These are phyloP conservation scores for Tolypocladium nubicola DNA, from an alignment of 2,329 filamentous ascomycete species.

Conservation along the genomic window DNA sequence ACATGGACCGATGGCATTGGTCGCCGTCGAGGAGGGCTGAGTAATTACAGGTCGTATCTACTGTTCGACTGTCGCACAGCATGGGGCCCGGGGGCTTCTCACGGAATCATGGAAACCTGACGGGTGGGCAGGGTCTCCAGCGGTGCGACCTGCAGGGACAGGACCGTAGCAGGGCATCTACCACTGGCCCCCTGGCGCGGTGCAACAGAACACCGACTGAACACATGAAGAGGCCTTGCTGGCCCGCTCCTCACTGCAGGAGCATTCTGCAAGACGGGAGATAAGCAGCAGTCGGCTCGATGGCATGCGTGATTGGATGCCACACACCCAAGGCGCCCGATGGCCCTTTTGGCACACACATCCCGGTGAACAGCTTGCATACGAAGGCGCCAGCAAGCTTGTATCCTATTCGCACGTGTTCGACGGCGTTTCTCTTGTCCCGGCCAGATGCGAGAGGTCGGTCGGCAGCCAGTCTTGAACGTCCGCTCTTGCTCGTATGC, in stretches of 20 bases:
- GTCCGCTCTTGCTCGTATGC: background rate
- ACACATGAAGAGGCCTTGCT: background rate
- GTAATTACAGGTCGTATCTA: background rate
- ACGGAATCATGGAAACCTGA: background rate
- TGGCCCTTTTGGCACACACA: background rate
- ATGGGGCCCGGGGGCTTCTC: background rate
- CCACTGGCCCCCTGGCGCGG: background rate
- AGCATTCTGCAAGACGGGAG: background rate
- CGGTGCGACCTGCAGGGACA: constrained; percentile 1
- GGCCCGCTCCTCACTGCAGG: background rate
- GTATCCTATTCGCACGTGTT: background rate
- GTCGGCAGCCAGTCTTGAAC: background rate
- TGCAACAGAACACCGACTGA: background rate
- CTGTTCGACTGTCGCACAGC: background rate
- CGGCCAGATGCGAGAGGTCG: background rate
- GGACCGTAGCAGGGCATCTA: background rate
- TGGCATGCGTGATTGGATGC: background rate
- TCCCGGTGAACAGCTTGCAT: background rate
- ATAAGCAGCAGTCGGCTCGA: background rate
- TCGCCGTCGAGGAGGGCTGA: background rate
- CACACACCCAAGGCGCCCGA: background rate
- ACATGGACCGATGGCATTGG: background rate
- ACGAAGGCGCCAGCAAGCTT: background rate
- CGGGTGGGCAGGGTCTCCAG: background rate
- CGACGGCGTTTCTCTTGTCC: background rate